Evolutionary conservation across 1,284 basidiomycete species (phyloP).

Genomic region (Bondarzewia mesenterica): DNA sequence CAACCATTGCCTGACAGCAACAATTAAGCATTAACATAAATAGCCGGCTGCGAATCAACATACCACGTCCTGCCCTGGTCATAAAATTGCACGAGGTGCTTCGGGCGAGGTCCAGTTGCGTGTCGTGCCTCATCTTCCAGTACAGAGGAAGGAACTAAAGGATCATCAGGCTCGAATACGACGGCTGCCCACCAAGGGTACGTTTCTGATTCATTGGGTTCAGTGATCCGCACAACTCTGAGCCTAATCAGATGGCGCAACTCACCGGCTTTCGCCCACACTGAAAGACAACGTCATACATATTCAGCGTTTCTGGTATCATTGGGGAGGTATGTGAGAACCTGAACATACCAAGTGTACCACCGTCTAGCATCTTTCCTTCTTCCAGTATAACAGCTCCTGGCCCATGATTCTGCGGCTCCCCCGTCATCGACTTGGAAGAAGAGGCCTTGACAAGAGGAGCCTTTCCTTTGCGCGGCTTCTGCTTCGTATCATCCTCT

Average conservation of each 20-base stretch:
- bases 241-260: background rate
- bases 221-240: background rate
- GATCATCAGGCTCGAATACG: conserved; percentile 31
- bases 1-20: conserved; percentile 2
- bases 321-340: background rate
- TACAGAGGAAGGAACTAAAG: conserved; percentile 29
- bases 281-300: conserved; percentile 16
- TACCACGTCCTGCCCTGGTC: conserved; percentile 34
- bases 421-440: background rate
- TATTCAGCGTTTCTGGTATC: background rate
- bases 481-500: conserved; percentile 16
- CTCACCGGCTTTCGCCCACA: conserved; percentile 37
- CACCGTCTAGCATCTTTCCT: conserved; percentile 25
- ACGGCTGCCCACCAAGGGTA: conserved; percentile 39
- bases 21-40: background rate
- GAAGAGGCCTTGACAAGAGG: too few relatives aligned
- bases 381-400: conserved; percentile 19
- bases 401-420: background rate
- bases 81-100: conserved; percentile 42
- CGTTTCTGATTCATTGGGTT: conserved; percentile 19
- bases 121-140: conserved; percentile 14
- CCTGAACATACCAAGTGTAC: conserved; percentile 27
- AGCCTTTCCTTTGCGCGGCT: background rate
- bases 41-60: background rate
- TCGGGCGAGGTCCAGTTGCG: conserved; percentile 10